phyloP scores from a whole-genome alignment of 768 basidiomycete species.

The Phanerodontia chrysosporium region DNA sequence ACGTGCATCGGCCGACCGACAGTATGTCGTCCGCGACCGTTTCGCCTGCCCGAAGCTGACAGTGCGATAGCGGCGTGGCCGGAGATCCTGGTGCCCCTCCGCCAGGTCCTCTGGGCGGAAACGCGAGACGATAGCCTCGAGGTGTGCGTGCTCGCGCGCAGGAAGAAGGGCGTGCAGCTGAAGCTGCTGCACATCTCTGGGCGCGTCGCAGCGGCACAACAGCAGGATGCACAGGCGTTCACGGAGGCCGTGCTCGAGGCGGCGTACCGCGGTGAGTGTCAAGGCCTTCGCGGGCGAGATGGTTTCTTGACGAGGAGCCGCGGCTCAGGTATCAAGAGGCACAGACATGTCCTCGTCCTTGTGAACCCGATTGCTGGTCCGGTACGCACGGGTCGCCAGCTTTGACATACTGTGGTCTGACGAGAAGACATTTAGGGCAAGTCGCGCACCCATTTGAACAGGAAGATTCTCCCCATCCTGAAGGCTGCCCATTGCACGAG shows the following conservation, averaged over 20 bases:
- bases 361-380: slow-evolving; percentile 81
- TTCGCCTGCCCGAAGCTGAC: not conserved
- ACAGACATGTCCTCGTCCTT: slow-evolving; percentile 58
- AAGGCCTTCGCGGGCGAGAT: not conserved
- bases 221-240: slow-evolving; percentile 43
- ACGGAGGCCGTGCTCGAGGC: slow-evolving; percentile 46
- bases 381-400: slow-evolving; percentile 37
- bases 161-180: slow-evolving; percentile 33
- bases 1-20: slow-evolving; percentile 21
- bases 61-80: slow-evolving; percentile 20
- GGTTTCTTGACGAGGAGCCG: slow-evolving; percentile 16
- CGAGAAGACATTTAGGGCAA: slow-evolving; percentile 46
- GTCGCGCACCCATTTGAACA: slow-evolving; percentile 47
- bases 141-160: slow-evolving; percentile 43
- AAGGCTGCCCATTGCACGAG: slow-evolving; percentile 58
- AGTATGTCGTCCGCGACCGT: slow-evolving; percentile 4
- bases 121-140: slow-evolving; percentile 35
- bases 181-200: slow-evolving; percentile 43
- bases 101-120: slow-evolving; percentile 53
- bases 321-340: slow-evolving; percentile 45
- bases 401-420: slow-evolving; percentile 5
- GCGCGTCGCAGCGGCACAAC: slow-evolving; percentile 32
- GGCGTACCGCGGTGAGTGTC: slow-evolving; percentile 57
- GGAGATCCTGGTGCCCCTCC: slow-evolving; percentile 32
- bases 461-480: slow-evolving; percentile 68